Evolutionary conservation across 1,284 basidiomycete genomes (phyloP).

Genomic region (Cryptococcus wingfieldii): DNA sequence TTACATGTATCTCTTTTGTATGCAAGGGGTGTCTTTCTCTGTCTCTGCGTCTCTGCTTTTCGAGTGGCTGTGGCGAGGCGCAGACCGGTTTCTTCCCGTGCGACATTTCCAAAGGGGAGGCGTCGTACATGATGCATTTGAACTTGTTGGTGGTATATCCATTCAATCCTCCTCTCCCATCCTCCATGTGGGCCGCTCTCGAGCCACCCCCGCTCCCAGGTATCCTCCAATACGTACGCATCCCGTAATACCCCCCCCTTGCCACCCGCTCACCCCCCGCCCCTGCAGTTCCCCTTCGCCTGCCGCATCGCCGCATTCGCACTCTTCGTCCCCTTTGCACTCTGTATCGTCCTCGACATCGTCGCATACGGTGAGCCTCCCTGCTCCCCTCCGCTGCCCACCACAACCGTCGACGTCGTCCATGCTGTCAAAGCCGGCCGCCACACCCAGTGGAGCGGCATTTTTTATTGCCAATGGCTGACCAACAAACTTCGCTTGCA

Average conservation of each 20-base stretch:
- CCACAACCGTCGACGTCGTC: not conserved
- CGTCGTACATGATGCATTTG: too few species aligned
- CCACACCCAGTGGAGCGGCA: not conserved
- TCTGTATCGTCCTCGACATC: constrained; percentile 33
- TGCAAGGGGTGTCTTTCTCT: too few species aligned
- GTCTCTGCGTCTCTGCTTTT: too few species aligned
- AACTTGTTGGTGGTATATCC: too few species aligned
- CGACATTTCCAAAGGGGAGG: too few species aligned
- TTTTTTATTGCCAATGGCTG: not conserved
- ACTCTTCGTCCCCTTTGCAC: constrained; percentile 28
- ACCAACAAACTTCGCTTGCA: constrained; percentile 3
- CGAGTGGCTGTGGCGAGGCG: too few species aligned
- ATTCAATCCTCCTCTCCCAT: too few species aligned
- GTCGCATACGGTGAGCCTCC: constrained; percentile 35
- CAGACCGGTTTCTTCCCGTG: too few species aligned
- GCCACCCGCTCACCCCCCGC: too few species aligned
- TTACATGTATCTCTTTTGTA: too few species aligned
- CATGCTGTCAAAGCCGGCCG: not conserved
- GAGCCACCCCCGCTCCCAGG: constrained; percentile 9
- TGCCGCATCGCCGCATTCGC: constrained; percentile 28
- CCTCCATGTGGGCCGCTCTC: constrained; percentile 11
- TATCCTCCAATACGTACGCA: constrained; percentile 11
- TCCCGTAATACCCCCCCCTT: not conserved
- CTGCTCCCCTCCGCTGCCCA: not conserved
- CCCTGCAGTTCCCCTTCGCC: constrained; percentile 25